Percentiles rank a stretch among this genome's conserved stretches.
These are phyloP conservation scores for Pseudohalonectria lignicola DNA, from an alignment of 2,329 filamentous ascomycete species.

Conservation along the genomic window DNA sequence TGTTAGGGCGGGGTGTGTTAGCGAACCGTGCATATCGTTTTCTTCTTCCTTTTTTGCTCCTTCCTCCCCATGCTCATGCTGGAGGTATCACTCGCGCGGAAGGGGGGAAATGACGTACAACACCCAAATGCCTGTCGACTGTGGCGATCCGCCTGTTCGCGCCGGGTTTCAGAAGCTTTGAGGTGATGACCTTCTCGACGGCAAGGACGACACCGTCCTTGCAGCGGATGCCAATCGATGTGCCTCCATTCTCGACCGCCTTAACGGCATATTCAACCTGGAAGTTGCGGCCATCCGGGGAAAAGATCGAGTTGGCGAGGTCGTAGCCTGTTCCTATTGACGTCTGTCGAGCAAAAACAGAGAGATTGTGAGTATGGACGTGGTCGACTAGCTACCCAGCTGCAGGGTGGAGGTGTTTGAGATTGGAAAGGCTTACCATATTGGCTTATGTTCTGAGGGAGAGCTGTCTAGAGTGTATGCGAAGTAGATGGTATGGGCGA, in stretches of 20 bases:
- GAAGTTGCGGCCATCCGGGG: constrained; percentile 96
- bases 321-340: constrained; percentile 99
- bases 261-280: constrained; percentile 99
- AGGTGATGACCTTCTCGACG: constrained; percentile 90
- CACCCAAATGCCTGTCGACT: constrained; percentile 85
- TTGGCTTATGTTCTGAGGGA: no score
- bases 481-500: no score
- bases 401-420: no score
- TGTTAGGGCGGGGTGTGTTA: neutral
- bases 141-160: constrained; percentile 97
- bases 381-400: constrained; percentile 2
- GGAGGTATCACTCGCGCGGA: no score
- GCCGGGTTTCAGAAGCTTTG: constrained; percentile 87
- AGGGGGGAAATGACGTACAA: no score
- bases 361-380: constrained; percentile 8
- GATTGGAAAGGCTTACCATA: neutral
- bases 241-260: constrained; percentile 96
- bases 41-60: no score
- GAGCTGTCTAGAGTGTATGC: no score
- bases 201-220: constrained; percentile 95
- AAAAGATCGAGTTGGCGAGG: constrained; percentile 99
- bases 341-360: constrained; percentile 61
- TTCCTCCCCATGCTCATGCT: no score
- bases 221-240: constrained; percentile 89
- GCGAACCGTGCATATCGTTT: no score